Conservation (phyloP, 192 early-diverging fungal genomes). For the Allomyces javanicus region DNA sequence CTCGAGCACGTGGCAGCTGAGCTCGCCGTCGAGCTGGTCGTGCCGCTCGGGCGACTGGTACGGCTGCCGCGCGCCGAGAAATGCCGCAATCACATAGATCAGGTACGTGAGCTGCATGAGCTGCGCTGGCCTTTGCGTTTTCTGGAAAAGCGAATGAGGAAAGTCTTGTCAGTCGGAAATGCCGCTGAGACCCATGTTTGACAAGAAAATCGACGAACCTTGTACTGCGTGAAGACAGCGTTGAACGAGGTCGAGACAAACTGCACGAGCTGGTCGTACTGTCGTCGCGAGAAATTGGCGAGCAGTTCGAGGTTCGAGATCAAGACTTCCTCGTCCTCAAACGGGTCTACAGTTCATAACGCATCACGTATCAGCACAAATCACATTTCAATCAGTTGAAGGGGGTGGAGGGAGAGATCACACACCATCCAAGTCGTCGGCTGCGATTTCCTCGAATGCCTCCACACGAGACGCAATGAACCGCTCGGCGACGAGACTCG, state of each 20-base stretch:
- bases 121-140: no score
- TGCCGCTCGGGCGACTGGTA: constrained; percentile 59
- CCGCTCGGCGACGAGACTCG: constrained; percentile 1
- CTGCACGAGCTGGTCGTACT: constrained; percentile 28
- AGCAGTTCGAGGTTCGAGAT: constrained; percentile 46
- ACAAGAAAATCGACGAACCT: no score
- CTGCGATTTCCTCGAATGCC: constrained; percentile 19
- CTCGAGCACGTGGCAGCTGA: constrained; percentile 44
- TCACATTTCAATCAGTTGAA: background rate
- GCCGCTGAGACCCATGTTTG: no score
- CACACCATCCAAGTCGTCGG: constrained; percentile 34
- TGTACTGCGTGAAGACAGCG: no score
- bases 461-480: constrained; percentile 26
- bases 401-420: background rate
- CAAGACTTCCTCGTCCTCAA: constrained; percentile 47
- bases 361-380: background rate
- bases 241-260: background rate
- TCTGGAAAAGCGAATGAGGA: no score
- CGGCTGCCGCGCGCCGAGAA: constrained; percentile 47
- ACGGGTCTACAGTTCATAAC: constrained; percentile 22
- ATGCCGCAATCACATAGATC: constrained; percentile 49
- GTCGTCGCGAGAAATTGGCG: constrained; percentile 40
- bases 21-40: constrained; percentile 55
- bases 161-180: no score
- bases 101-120: constrained; percentile 46